Base-by-base conservation (phyloP, 169 alveolate genomes). In the Plasmodium fragile region DNA sequence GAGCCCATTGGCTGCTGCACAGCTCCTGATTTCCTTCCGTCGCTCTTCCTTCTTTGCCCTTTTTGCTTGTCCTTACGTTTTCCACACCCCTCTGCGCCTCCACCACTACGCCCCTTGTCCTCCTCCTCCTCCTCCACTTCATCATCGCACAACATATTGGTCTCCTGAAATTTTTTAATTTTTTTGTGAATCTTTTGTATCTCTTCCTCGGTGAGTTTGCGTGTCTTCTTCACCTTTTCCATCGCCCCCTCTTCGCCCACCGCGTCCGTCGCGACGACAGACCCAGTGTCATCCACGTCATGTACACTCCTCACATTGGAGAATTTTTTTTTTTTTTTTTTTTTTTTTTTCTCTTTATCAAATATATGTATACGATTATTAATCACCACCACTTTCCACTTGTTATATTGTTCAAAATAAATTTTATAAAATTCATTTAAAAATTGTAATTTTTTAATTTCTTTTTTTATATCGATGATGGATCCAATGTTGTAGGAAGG, bases 401-500 rank as follows among this genome's bases (percentile, higher is more conserved):
- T 89, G 73, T 89, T 89, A 49, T 89, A 89, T 77, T 89, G 77
- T 78, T 89, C 94, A 77, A 89, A 89, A 77, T 89, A 89, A 0
- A 89, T 55, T 89, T 89, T 89, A 34, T 89, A 89, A 43, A 89
- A 89, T 65, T 89, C 94, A n/a, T 89, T 89, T 89, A 89, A 25
- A 41, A 89, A 78, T 39, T 89, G 81, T 22, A 89, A 49, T 22
- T 78, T 89, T 78, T 89, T 89, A 1, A 89, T 89, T 77, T 89
- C 94, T 22, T 45, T 78, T 41, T 89, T 70, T 41, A 89, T 89
- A 78, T 89, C 94, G 10, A 84, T 89, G 72, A 89, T 53, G 0
- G 94, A 89, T n/a, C 94, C 94, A 13, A 89, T 89, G 34, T 89
- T 89, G 71, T 89, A 89, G n/a, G 94, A 89, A 1, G 94, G 94